Conservation (phyloP, 768 basidiomycete species). For the Panellus pusillus region DNA sequence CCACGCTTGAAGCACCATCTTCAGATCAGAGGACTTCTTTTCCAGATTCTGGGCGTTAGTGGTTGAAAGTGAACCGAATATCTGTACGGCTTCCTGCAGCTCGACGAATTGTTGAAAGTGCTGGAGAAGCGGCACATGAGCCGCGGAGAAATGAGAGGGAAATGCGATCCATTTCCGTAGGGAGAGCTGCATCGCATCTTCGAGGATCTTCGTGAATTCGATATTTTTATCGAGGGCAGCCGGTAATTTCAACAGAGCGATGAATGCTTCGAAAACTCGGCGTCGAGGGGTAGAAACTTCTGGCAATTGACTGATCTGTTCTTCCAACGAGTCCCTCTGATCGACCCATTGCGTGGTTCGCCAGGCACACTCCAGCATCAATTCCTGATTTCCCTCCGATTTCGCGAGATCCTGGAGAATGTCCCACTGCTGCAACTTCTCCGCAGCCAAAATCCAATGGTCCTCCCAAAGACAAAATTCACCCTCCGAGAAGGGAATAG, state of each 20-base stretch:
- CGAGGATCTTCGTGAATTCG: conserved; percentile 85
- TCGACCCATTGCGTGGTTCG: conserved; percentile 90
- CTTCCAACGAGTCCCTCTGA: conserved; percentile 74
- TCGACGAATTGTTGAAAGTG: conserved; percentile 99
- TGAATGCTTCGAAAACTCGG: conserved; percentile 95
- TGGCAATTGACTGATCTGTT: conserved; percentile 73
- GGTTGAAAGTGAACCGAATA: conserved; percentile 85
- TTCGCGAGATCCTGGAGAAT: conserved; percentile 87
- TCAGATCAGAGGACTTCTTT: conserved; percentile 92
- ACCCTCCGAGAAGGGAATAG: conserved; percentile 87
- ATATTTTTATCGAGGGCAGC: conserved; percentile 78
- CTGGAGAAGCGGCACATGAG: conserved; percentile 92
- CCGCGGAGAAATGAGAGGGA: conserved; percentile 82
- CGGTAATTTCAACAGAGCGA: conserved; percentile 84
- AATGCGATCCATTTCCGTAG: conserved; percentile 94
- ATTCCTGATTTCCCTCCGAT: conserved; percentile 86
- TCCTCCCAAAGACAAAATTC: conserved; percentile 99
- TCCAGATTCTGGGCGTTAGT: conserved; percentile 90
- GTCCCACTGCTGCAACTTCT: conserved; percentile 99
- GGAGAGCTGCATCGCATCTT: conserved; percentile 96
- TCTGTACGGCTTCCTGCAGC: conserved; percentile 91
- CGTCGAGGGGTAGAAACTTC: conserved; percentile 94
- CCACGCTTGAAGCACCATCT: conserved; percentile 96
- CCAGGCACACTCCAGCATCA: conserved; percentile 96
- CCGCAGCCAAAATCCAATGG: conserved; percentile 94